Evolutionary conservation across 1,284 basidiomycete species (phyloP).

Genomic region (Xerocomus nothofagi): DNA sequence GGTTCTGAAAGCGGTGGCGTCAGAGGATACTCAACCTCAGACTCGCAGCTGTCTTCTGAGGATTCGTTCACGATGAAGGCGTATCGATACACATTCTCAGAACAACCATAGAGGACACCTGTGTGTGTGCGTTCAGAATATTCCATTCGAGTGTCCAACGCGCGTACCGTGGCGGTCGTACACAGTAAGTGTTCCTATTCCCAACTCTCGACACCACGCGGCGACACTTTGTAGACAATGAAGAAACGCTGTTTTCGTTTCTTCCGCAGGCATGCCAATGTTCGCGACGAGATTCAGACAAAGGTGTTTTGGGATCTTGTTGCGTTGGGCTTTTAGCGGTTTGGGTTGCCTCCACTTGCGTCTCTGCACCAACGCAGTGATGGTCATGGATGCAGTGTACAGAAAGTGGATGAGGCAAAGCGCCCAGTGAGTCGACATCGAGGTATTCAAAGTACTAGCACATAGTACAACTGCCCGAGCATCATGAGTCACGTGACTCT

Average conservation of each 20-base stretch:
- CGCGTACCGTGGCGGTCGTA: conserved; percentile 68
- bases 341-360: conserved; percentile 40
- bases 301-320: conserved; percentile 61
- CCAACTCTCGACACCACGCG: conserved; percentile 58
- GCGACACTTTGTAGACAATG: conserved; percentile 53
- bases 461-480: no score
- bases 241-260: conserved; percentile 45
- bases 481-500: conserved; percentile 9
- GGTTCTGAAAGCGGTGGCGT: conserved; percentile 73
- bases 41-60: conserved; percentile 46
- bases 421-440: conserved; percentile 42
- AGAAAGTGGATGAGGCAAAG: conserved; percentile 58
- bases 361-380: conserved; percentile 43
- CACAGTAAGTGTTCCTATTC: conserved; percentile 60
- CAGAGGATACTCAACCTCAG: conserved; percentile 61
- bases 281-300: conserved; percentile 58
- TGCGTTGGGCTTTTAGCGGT: conserved; percentile 49
- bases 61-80: conserved; percentile 32
- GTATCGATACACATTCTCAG: conserved; percentile 41
- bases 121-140: conserved; percentile 9
- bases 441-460: conserved; percentile 5
- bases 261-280: conserved; percentile 32
- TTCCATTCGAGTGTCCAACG: conserved; percentile 4
- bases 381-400: conserved; percentile 47
- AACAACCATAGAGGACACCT: conserved; percentile 51